Percentiles rank a stretch among this genome's conserved stretches.
These are phyloP conservation scores for Vicia sativa DNA, from an alignment of 306 rosid species.

Conservation along the genomic window DNA sequence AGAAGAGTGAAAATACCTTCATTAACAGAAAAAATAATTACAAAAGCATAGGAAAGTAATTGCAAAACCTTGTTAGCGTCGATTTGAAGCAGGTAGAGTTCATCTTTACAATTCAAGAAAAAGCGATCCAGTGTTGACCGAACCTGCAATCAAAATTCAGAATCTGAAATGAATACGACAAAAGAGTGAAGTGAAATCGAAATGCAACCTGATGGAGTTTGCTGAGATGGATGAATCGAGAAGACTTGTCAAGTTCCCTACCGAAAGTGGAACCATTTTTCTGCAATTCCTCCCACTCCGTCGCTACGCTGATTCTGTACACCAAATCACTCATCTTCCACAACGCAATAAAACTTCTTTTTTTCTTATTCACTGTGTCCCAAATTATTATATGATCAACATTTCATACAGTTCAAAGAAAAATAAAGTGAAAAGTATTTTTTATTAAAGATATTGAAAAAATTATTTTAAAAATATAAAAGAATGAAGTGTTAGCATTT, in stretches of 20 bases:
- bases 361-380: too few relatives aligned
- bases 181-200: not conserved
- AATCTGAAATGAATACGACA: not conserved
- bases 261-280: slow-evolving; percentile 53
- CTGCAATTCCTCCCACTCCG: slow-evolving; percentile 79
- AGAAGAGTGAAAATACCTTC: too few relatives aligned
- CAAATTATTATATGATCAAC: too few relatives aligned
- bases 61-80: slow-evolving; percentile 67
- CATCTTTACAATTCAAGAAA: slow-evolving; percentile 54
- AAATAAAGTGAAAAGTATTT: too few relatives aligned
- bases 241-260: slow-evolving; percentile 67
- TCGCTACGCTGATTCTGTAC: slow-evolving; percentile 63
- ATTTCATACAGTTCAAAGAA: too few relatives aligned
- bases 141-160: slow-evolving; percentile 53
- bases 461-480: too few relatives aligned
- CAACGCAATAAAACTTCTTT: not conserved
- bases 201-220: slow-evolving; percentile 64
- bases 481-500: too few relatives aligned
- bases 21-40: not conserved
- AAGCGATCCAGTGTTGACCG: slow-evolving; percentile 63
- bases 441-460: too few relatives aligned
- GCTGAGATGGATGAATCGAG: slow-evolving; percentile 87
- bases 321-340: slow-evolving; percentile 58
- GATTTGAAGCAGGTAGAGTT: slow-evolving; percentile 81
- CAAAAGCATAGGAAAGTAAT: not conserved